phyloP scores from a whole-genome alignment of 257 asterid genomes.

The Fraxinus quadrangulata region DNA sequence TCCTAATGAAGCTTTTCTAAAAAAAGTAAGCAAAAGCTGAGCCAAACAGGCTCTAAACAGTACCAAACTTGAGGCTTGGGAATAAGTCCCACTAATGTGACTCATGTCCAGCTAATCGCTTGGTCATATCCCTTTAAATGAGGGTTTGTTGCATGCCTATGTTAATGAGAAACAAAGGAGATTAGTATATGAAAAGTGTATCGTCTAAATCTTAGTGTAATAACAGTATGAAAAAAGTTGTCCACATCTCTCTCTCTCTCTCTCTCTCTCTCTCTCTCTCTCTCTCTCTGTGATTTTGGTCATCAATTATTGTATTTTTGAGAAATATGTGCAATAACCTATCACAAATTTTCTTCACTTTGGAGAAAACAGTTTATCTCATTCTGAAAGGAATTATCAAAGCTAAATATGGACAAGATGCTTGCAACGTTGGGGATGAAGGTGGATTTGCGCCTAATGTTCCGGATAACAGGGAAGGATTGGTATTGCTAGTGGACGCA shows the following conservation, averaged over 20 bases:
- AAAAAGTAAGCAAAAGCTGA: too few species aligned
- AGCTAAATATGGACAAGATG: slow-evolving; percentile 97
- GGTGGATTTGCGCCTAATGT: slow-evolving; percentile 99
- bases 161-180: not conserved
- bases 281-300: too few species aligned
- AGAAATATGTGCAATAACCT: not conserved
- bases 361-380: slow-evolving; percentile 70
- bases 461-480: slow-evolving; percentile 95
- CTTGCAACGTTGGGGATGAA: slow-evolving; percentile 98
- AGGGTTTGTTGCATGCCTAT: not conserved
- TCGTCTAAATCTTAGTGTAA: not conserved
- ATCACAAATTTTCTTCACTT: slow-evolving; percentile 21
- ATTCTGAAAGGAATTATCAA: slow-evolving; percentile 89
- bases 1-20: too few species aligned
- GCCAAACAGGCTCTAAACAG: not conserved
- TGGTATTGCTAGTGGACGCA: slow-evolving; percentile 87
- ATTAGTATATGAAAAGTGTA: not conserved
- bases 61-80: slow-evolving; percentile 10
- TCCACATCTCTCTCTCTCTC: not conserved
- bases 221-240: not conserved
- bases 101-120: not conserved
- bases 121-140: not conserved
- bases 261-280: too few species aligned
- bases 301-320: too few species aligned
- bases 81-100: not conserved